Percentiles rank a stretch among this genome's conserved stretches.
Evolutionary conservation across 768 basidiomycete species (phyloP).

Genomic region (Termitomyces sp.): DNA sequence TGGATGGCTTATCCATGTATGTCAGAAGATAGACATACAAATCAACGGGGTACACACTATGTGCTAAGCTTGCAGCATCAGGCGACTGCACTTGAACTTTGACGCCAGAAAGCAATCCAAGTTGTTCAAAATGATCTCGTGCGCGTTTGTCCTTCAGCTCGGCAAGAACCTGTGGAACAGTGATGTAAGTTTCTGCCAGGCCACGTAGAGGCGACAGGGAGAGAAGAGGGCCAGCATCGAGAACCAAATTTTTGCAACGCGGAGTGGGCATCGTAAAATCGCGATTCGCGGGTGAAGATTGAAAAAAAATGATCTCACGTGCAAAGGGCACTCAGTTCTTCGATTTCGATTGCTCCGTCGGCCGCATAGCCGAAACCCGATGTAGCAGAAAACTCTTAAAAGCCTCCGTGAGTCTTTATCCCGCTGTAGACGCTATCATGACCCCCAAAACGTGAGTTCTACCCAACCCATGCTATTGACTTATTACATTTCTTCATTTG

Average conservation of each 20-base stretch:
- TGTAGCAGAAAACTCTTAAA: constrained; percentile 11
- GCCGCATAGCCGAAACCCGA: constrained; percentile 10
- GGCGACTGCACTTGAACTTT: constrained; percentile 67
- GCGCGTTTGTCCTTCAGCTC: constrained; percentile 89
- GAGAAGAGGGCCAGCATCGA: constrained; percentile 92
- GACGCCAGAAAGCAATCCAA: constrained; percentile 73
- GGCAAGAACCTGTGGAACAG: constrained; percentile 83
- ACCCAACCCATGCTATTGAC: not conserved
- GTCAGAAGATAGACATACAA: not conserved
- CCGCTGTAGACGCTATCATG: constrained; percentile 22
- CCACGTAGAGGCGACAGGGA: constrained; percentile 88
- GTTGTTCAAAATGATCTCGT: constrained; percentile 77
- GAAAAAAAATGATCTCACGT: constrained; percentile 16
- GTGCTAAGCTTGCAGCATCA: constrained; percentile 59
- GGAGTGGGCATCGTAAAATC: constrained; percentile 18
- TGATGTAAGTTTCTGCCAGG: constrained; percentile 78
- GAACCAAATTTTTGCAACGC: constrained; percentile 73
- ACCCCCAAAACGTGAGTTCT: constrained; percentile 37
- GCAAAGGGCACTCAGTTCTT: not conserved
- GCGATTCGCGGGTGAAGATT: constrained; percentile 9
- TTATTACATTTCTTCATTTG: constrained; percentile 6
- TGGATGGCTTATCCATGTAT: constrained; percentile 61
- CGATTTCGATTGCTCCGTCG: not conserved
- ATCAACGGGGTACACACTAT: constrained; percentile 35
- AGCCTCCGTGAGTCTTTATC: not conserved